phyloP scores from a whole-genome alignment of 306 rosid genomes.

The Spatholobus suberectus region DNA sequence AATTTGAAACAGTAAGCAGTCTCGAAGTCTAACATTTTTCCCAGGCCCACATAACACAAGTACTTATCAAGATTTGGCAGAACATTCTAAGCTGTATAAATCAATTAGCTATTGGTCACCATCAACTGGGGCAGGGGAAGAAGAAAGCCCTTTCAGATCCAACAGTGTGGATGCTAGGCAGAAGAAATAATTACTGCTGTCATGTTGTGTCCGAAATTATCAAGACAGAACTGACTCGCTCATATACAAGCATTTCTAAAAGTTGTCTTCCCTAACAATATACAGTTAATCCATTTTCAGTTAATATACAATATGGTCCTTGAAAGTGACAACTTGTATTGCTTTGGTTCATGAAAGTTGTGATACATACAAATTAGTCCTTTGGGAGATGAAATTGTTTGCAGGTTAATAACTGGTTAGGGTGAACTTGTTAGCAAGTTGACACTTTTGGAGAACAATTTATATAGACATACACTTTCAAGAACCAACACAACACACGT shows the following conservation, averaged over 20 bases:
- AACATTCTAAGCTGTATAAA: not conserved
- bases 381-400: not conserved
- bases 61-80: constrained; percentile 2
- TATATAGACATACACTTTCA: not conserved
- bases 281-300: not conserved
- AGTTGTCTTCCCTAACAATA: not conserved
- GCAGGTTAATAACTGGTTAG: not conserved
- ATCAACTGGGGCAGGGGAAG: too few relatives aligned
- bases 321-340: not conserved
- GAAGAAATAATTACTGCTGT: not conserved
- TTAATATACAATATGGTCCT: not conserved
- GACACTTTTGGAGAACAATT: not conserved
- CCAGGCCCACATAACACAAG: not conserved
- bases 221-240: not conserved
- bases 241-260: not conserved
- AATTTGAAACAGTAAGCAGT: not conserved
- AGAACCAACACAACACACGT: not conserved
- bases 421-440: not conserved
- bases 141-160: not conserved
- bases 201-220: not conserved
- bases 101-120: not conserved
- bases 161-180: not conserved
- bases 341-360: not conserved
- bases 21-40: not conserved
- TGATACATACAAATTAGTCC: not conserved